A percentile compares a stretch with the other conserved stretches of the same genome.
phyloP scores from a whole-genome alignment of 129 eudicot genomes.

The Flaveria trinervia region DNA sequence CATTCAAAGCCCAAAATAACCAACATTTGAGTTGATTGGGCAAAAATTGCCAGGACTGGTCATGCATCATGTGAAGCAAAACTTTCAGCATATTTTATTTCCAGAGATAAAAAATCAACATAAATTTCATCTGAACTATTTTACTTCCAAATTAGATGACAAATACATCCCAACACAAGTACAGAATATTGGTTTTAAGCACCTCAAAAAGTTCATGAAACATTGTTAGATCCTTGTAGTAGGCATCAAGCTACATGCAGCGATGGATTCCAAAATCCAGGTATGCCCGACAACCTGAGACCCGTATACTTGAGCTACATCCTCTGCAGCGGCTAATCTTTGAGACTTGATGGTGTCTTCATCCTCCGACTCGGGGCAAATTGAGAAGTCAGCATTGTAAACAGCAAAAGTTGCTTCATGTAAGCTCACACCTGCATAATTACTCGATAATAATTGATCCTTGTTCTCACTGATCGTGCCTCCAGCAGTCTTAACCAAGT shows the following conservation, averaged over 20 bases:
- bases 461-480: constrained; percentile 43
- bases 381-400: constrained; percentile 45
- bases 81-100: neutral
- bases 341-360: constrained; percentile 33
- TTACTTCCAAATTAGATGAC: neutral
- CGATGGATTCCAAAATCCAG: constrained; percentile 76
- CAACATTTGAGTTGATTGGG: too few species aligned
- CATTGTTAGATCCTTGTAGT: neutral
- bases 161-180: neutral
- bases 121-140: neutral
- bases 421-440: neutral
- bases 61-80: neutral
- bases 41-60: too few species aligned
- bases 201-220: neutral
- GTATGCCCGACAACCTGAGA: constrained; percentile 51
- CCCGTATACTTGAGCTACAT: constrained; percentile 40
- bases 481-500: constrained; percentile 57
- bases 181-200: neutral
- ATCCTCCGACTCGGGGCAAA: constrained; percentile 21
- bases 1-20: too few species aligned
- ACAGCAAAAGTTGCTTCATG: constrained; percentile 38
- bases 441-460: constrained; percentile 34
- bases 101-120: neutral
- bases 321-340: constrained; percentile 52
- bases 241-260: constrained; percentile 42